Percentiles rank a stretch among this genome's conserved stretches.
Evolutionary conservation across 169 alveolate species (phyloP).

Genomic region (Plasmodium falciparum): DNA sequence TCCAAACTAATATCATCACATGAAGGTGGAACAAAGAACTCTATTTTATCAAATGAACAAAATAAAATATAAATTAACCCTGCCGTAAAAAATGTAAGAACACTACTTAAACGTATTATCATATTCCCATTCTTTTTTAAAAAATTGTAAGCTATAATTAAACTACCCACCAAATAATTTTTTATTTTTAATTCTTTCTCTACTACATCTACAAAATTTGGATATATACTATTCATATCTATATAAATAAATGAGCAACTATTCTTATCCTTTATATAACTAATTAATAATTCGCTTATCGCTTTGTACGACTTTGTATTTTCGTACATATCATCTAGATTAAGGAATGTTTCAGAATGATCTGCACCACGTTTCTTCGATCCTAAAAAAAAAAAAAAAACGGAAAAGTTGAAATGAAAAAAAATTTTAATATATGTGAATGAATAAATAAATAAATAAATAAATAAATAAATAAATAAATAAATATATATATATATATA

Average conservation of each 20-base stretch:
- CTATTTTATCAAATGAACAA: constrained; percentile 49
- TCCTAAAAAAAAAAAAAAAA: not conserved
- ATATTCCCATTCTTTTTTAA: constrained; percentile 52
- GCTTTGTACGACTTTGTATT: constrained; percentile 32
- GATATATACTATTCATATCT: constrained; percentile 39
- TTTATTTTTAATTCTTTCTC: constrained; percentile 65
- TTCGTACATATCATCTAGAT: constrained; percentile 19
- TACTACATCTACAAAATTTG: constrained; percentile 52
- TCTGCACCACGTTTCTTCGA: not conserved
- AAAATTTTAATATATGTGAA: too few relatives aligned
- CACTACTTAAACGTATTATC: constrained; percentile 63
- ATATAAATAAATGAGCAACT: constrained; percentile 33
- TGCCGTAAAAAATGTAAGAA: constrained; percentile 67
- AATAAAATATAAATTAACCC: constrained; percentile 64
- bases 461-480: too few relatives aligned
- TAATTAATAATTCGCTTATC: constrained; percentile 54
- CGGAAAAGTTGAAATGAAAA: not conserved
- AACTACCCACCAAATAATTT: constrained; percentile 45
- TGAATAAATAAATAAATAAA: too few relatives aligned
- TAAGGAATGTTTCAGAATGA: not conserved
- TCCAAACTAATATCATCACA: constrained; percentile 68
- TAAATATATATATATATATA: not conserved
- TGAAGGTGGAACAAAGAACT: constrained; percentile 66
- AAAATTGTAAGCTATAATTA: constrained; percentile 65
- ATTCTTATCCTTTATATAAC: constrained; percentile 20